A percentile compares a stretch with the other conserved stretches of the same genome.
Conservation (phyloP, 495 filamentous ascomycete genomes). For the Aspergillus mulundensis region DNA sequence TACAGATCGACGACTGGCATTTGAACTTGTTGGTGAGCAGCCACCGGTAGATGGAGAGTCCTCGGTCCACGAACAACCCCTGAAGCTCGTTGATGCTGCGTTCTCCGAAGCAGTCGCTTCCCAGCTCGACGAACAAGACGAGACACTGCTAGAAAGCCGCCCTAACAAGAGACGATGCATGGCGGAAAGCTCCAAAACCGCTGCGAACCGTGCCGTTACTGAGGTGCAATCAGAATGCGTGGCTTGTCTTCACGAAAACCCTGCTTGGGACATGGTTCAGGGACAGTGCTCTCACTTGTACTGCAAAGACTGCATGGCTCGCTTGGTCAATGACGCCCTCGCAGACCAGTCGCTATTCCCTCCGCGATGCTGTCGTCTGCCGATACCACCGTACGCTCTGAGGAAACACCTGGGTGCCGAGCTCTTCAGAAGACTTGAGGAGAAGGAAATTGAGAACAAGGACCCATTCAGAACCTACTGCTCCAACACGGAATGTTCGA, state of each 20-base stretch:
- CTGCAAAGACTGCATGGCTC: constrained; percentile 28
- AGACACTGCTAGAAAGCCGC: neutral
- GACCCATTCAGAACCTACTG: constrained; percentile 31
- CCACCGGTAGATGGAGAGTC: neutral
- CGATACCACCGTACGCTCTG: constrained; percentile 17
- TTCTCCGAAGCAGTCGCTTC: neutral
- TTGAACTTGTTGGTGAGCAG: neutral
- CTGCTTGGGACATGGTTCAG: constrained; percentile 2
- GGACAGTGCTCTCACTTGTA: constrained; percentile 34
- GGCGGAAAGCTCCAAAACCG: constrained; percentile 2
- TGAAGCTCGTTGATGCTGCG: neutral
- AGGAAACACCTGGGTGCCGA: constrained; percentile 15
- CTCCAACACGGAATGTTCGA: constrained; percentile 21
- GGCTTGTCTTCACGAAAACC: constrained; percentile 4
- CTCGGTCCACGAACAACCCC: neutral
- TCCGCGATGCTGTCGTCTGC: constrained; percentile 34
- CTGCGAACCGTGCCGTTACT: neutral
- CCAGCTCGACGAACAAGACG: neutral
- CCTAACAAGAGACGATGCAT: neutral
- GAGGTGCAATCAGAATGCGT: constrained; percentile 8
- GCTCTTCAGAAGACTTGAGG: constrained; percentile 6
- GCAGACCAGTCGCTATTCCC: constrained; percentile 35
- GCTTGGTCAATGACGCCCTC: constrained; percentile 27
- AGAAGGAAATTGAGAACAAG: constrained; percentile 24
- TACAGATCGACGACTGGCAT: constrained; percentile 3